phyloP scores from a whole-genome alignment of 768 basidiomycete genomes.

The Podaxis carcinomalis region DNA sequence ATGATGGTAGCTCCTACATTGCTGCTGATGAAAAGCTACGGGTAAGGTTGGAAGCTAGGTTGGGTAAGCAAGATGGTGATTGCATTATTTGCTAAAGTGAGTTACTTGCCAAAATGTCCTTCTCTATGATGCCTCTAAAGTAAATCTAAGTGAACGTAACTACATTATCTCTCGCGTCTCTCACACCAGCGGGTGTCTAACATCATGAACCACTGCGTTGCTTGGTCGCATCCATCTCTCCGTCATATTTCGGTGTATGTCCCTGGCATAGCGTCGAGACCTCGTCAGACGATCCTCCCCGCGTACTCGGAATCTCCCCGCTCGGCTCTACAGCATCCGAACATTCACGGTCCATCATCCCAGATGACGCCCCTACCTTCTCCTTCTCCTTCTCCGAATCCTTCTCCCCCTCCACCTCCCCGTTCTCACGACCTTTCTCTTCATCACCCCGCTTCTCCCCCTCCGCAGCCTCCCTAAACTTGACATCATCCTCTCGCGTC shows the following conservation, averaged over 20 bases:
- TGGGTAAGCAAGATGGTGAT: slow-evolving; percentile 36
- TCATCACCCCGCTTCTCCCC: slow-evolving; percentile 11
- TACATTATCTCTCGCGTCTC: slow-evolving; percentile 26
- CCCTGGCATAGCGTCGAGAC: no score
- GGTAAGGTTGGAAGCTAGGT: slow-evolving; percentile 40
- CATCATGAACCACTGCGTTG: no score
- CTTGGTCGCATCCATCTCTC: no score
- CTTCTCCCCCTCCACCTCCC: neutral
- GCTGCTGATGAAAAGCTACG: slow-evolving; percentile 40
- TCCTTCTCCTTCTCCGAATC: neutral
- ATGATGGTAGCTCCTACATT: slow-evolving; percentile 44
- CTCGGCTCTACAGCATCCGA: no score
- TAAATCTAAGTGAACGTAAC: slow-evolving; percentile 50
- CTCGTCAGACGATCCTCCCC: no score
- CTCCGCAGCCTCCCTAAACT: slow-evolving; percentile 40
- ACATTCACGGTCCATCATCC: neutral
- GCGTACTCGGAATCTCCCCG: neutral
- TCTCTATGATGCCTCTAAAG: slow-evolving; percentile 44
- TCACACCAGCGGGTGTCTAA: no score
- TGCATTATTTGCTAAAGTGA: slow-evolving; percentile 39
- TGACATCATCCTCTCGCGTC: slow-evolving; percentile 51
- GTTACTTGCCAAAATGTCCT: neutral
- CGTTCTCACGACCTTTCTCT: neutral
- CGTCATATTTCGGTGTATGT: no score
- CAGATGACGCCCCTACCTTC: neutral